Conservation (phyloP, 768 basidiomycete species). For the Agrocybe chaxingu region DNA sequence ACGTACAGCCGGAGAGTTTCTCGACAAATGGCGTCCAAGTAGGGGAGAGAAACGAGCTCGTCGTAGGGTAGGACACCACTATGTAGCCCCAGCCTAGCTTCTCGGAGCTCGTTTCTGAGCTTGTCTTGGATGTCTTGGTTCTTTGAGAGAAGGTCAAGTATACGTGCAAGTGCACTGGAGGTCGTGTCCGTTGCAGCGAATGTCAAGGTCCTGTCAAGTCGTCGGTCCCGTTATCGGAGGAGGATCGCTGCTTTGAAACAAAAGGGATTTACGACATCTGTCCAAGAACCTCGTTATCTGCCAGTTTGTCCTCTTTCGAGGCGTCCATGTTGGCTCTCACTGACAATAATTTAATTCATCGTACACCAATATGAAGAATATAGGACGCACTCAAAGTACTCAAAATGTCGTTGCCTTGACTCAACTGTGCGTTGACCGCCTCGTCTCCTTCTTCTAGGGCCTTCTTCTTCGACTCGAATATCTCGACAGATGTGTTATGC, state of each 20-base stretch:
- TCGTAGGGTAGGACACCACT: conserved; percentile 30
- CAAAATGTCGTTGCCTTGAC: too few species aligned
- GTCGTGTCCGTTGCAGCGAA: conserved; percentile 25
- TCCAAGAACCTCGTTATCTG: conserved; percentile 33
- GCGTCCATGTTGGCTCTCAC: conserved; percentile 34
- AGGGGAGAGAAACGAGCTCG: conserved; percentile 29
- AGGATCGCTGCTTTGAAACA: background rate
- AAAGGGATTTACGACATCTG: conserved; percentile 22
- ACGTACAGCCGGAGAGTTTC: conserved; percentile 34
- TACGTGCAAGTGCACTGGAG: conserved; percentile 16
- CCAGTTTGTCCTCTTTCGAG: conserved; percentile 24
- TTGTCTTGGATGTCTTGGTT: conserved; percentile 19
- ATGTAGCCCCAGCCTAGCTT: conserved; percentile 19
- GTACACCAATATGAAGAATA: too few species aligned
- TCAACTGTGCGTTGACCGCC: too few species aligned
- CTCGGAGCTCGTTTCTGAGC: conserved; percentile 18
- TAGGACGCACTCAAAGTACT: too few species aligned
- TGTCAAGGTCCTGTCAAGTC: conserved; percentile 16
- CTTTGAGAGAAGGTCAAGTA: conserved; percentile 14
- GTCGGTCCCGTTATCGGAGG: background rate
- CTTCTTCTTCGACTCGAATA: too few species aligned
- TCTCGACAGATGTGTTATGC: too few species aligned
- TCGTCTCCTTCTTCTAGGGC: too few species aligned
- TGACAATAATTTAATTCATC: conserved; percentile 13
- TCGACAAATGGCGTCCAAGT: conserved; percentile 33